Evolutionary conservation across 2,329 filamentous ascomycete species (phyloP), one percentile per base, ranked within the genome.

Genomic region (Phyllosticta capitalensis): DNA sequence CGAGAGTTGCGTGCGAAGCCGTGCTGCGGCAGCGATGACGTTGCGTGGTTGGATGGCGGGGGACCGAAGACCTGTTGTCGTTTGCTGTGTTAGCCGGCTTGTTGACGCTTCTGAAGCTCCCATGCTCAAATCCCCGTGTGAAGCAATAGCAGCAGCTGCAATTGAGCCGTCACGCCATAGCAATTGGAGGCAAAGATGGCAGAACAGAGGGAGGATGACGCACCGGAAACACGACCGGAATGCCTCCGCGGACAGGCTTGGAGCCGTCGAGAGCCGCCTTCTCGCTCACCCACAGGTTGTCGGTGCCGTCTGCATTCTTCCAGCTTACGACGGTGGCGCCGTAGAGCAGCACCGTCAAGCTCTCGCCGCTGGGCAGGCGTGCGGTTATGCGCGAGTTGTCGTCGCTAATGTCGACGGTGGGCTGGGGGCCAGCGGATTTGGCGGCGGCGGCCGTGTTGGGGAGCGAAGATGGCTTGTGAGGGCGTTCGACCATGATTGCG

Each of bases 291-390:
- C 90, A 96, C 58, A 96, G 81, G 75, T 91, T 91, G 78, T 96
- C 92, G 65, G 83, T 77, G 54, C 88, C 88, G 61, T 82, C 79
- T 61, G 85, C 82, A 3, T 55, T 56, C 79, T 94, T 95, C 94
- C 94, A 99, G 74, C 88, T 94, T 61, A 89, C 85, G 54, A 99
- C 88, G 0, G 92, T 97, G 10, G 94, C 94, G 61, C 94, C 94
- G 69, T 89, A 89, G n/a, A 97, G 84, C 62, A 96, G 80, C 45
- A 99, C 81, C 64, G 90, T 86, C 65, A 96, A 83, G 59, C 84
- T 89, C 76, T 97, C 92, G 65, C 92, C 92, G 0, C 90, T 88
- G 48, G 91, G 89, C 51, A 97, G 83, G 28, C 81, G 82, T 33
- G 92, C 92, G n/a, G 83, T 82, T 56, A 97, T 86, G 62, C 83